These are phyloP conservation scores for Raphanus sativus DNA, from an alignment of 345 rosid species.

Conservation along the genomic window DNA sequence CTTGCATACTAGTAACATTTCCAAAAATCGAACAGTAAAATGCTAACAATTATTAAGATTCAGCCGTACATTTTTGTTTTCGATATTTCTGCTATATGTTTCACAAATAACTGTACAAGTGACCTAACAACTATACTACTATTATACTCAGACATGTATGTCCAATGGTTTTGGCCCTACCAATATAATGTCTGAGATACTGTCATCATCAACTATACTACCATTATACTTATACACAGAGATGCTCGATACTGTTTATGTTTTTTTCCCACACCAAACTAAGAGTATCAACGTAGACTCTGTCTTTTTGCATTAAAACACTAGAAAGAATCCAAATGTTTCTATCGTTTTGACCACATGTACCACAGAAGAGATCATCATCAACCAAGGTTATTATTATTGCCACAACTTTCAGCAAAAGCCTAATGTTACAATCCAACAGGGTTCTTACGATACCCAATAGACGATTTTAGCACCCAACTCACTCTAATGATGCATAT, in stretches of 20 bases:
- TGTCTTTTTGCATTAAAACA: constrained; percentile 4
- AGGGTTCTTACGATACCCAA: constrained; percentile 15
- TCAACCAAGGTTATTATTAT: background rate
- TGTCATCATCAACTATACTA: background rate
- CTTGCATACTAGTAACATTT: constrained; percentile 15
- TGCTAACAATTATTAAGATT: background rate
- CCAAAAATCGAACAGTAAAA: constrained; percentile 11
- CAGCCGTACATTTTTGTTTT: background rate
- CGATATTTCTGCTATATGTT: background rate
- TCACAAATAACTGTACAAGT: background rate
- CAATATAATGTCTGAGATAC: background rate
- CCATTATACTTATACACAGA: background rate
- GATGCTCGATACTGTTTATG: background rate
- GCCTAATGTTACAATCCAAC: constrained; percentile 28
- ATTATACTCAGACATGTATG: background rate
- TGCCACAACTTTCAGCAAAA: constrained; percentile 7
- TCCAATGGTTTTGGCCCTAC: constrained; percentile 19
- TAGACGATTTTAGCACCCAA: constrained; percentile 11
- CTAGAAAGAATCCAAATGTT: constrained; percentile 22
- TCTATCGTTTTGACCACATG: constrained; percentile 16
- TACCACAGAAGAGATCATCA: background rate
- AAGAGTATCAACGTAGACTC: constrained; percentile 10
- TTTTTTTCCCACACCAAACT: constrained; percentile 2
- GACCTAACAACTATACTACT: constrained; percentile 9
- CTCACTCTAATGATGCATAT: constrained; percentile 20